Percentiles rank a stretch among this genome's conserved stretches.
Conservation (phyloP, 1,284 basidiomycete species). For the Marasmius oreades region DNA sequence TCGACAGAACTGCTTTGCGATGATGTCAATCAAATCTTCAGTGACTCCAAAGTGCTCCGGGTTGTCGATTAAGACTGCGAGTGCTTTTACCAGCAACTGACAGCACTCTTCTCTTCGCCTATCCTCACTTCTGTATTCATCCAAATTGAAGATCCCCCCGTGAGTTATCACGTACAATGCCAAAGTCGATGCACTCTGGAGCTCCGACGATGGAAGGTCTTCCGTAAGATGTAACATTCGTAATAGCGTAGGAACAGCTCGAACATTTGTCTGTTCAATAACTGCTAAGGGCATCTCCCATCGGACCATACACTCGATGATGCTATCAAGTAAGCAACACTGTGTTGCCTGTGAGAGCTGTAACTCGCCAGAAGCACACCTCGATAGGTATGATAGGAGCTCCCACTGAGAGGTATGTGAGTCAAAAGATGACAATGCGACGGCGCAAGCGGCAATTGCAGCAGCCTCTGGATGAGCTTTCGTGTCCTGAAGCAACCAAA, state of each 20-base stretch:
- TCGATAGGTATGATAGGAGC: slow-evolving; percentile 28
- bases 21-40: slow-evolving; percentile 27
- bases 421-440: slow-evolving; percentile 33
- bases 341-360: slow-evolving; percentile 29
- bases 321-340: slow-evolving; percentile 34
- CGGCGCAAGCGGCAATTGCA: slow-evolving; percentile 32
- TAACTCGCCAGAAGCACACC: slow-evolving; percentile 25
- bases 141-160: slow-evolving; percentile 20
- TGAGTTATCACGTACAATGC: slow-evolving; percentile 29
- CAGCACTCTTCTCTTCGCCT: slow-evolving; percentile 25
- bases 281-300: slow-evolving; percentile 35
- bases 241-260: slow-evolving; percentile 32
- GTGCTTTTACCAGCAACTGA: slow-evolving; percentile 27
- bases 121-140: slow-evolving; percentile 24
- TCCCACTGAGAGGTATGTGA: slow-evolving; percentile 31
- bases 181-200: slow-evolving; percentile 28
- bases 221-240: slow-evolving; percentile 28
- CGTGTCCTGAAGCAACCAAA: slow-evolving; percentile 29
- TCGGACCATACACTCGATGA: slow-evolving; percentile 30
- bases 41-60: slow-evolving; percentile 28
- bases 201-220: slow-evolving; percentile 23
- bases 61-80: slow-evolving; percentile 27
- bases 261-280: slow-evolving; percentile 29
- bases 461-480: slow-evolving; percentile 25
- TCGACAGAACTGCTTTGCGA: slow-evolving; percentile 28